Conservation (phyloP, 2,329 filamentous ascomycete species). For the Blastomyces gilchristii region DNA sequence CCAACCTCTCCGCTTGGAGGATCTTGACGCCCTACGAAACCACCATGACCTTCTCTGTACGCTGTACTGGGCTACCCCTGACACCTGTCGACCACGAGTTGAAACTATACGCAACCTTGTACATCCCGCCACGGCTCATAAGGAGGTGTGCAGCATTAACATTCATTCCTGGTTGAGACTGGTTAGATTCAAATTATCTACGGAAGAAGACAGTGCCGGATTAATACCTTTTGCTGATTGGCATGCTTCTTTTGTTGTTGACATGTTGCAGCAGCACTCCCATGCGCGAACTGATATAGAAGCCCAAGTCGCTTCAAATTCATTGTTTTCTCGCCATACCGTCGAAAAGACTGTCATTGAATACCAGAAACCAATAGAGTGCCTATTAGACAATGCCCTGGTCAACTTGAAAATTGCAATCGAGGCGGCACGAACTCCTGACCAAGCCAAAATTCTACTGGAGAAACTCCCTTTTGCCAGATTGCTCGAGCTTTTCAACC, state of each 20-base stretch:
- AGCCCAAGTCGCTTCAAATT: conserved; percentile 35
- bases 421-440: conserved; percentile 30
- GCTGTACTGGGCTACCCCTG: conserved; percentile 48
- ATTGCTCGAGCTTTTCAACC: conserved; percentile 44
- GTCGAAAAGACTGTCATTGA: conserved; percentile 44
- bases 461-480: conserved; percentile 35
- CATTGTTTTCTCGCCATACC: conserved; percentile 36
- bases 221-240: conserved; percentile 44
- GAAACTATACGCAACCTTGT: conserved; percentile 46
- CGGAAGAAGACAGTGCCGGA: conserved; percentile 36
- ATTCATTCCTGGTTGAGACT: conserved; percentile 50
- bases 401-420: conserved; percentile 42
- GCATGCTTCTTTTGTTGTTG: conserved; percentile 44
- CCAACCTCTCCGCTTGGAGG: conserved; percentile 41
- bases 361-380: conserved; percentile 50
- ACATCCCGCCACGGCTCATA: conserved; percentile 47
- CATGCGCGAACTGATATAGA: conserved; percentile 50
- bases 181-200: conserved; percentile 47
- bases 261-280: conserved; percentile 45
- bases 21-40: conserved; percentile 49
- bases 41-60: conserved; percentile 53
- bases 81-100: conserved; percentile 43
- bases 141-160: conserved; percentile 49
- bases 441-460: conserved; percentile 36
- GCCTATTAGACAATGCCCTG: conserved; percentile 44